A percentile compares a stretch with the other conserved stretches of the same genome.
phyloP scores from a whole-genome alignment of 306 rosid species.

The Glycyrrhiza uralensis region DNA sequence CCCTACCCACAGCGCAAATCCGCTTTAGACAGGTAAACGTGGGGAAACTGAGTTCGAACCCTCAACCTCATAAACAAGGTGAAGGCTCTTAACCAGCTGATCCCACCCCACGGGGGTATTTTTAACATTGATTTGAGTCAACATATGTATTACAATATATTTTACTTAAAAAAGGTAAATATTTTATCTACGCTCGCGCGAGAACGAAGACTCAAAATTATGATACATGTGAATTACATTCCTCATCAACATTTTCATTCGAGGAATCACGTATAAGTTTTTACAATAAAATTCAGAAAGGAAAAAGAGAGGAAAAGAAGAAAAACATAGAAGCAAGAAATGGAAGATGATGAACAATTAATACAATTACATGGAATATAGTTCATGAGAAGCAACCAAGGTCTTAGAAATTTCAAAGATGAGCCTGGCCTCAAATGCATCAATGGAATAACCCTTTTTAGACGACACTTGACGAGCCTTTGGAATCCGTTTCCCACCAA shows the following conservation, averaged over 20 bases:
- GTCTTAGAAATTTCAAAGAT: slow-evolving; percentile 50
- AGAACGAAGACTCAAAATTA: background rate
- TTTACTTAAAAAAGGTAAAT: too few species aligned
- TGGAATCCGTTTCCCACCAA: slow-evolving; percentile 17
- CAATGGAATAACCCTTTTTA: slow-evolving; percentile 13
- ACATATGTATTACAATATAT: too few species aligned
- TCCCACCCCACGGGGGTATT: too few species aligned
- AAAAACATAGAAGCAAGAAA: too few species aligned
- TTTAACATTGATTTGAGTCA: too few species aligned
- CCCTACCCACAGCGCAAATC: too few species aligned
- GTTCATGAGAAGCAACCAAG: slow-evolving; percentile 32
- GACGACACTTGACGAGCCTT: background rate
- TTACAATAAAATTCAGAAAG: background rate
- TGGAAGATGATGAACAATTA: background rate
- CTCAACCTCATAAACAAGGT: too few species aligned
- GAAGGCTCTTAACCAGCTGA: too few species aligned
- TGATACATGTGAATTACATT: background rate
- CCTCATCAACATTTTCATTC: background rate
- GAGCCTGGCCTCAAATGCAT: slow-evolving; percentile 45
- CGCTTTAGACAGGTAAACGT: too few species aligned
- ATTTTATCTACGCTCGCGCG: too few species aligned
- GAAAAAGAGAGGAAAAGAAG: background rate
- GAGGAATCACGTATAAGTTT: background rate
- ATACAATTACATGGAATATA: slow-evolving; percentile 12
- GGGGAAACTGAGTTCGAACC: too few species aligned